Evolutionary conservation across 2,329 filamentous ascomycete species (phyloP), one percentile per base, ranked within the genome.

Genomic region (Scedosporium dehoogii): DNA sequence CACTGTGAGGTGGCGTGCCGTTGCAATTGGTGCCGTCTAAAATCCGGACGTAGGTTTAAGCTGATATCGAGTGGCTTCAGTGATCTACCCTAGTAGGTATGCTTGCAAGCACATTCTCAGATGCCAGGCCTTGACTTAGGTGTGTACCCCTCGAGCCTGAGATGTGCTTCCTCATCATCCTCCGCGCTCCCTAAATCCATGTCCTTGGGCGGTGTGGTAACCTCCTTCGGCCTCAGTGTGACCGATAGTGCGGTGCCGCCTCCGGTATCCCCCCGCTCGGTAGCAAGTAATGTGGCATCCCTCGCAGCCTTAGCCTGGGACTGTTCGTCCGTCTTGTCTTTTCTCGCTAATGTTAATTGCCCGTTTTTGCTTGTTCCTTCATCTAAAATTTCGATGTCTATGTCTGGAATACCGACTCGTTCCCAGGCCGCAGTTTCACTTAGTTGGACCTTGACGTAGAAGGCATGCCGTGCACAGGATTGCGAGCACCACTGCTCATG

Each of bases 381-480:
- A 61, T 91, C 85, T 1, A 88, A 73, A 42, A 91, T 70, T 42
- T 88, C 81, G 65, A 91, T 83, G 53, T 78, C 72, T 48, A 83
- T 79, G 21, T 81, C 78, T 1, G 76, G 76, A 33, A 81, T 81
- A 3, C 83, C 85, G 4, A 82, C 83, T 60, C 92, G 81, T 73
- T 94, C 85, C 91, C 92, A 96, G 0, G 90, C 90, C 0, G 92
- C 91, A 65, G 89, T 87, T 70, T 94, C 89, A 66, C 84, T 88
- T 46, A 97, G 82, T 78, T 99, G 94, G 25, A 96, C 89, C 70
- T 92, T 90, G 68, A 97, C 81, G 73, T 92, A 96, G 67, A 96
- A 79, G 2, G 90, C 92, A 58, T 90, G 82, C 66, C 85, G 84
- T 2, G 90, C 90, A 75, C 94, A 99, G 46, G 80, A 81, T 62